These are phyloP conservation scores for Citrullus colocynthis DNA, from an alignment of 306 rosid genomes.

Conservation along the genomic window DNA sequence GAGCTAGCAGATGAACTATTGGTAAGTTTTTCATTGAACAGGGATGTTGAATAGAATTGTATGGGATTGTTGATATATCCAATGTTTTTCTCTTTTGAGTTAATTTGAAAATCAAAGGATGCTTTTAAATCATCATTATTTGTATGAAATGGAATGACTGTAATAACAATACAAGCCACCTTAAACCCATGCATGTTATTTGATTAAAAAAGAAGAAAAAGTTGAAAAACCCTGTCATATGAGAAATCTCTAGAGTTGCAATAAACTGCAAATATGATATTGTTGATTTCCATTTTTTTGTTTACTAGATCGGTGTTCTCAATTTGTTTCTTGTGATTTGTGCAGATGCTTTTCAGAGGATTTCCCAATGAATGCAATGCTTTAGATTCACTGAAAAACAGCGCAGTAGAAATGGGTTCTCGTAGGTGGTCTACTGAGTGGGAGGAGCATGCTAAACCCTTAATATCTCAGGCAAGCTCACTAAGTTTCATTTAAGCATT, in stretches of 20 bases:
- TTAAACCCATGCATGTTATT: background rate
- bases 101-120: background rate
- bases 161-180: background rate
- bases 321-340: constrained; percentile 12
- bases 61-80: background rate
- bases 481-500: background rate
- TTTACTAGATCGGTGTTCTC: background rate
- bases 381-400: constrained; percentile 41
- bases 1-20: constrained; percentile 91
- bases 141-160: background rate
- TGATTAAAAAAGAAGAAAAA: background rate
- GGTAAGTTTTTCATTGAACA: constrained; percentile 30
- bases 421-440: constrained; percentile 74
- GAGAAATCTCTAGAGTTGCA: background rate
- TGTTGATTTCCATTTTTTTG: background rate
- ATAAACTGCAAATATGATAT: background rate
- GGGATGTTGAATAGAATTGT: background rate
- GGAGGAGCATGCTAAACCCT: constrained; percentile 83
- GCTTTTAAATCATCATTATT: background rate
- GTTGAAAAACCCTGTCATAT: background rate
- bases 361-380: constrained; percentile 64
- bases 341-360: constrained; percentile 76
- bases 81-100: background rate
- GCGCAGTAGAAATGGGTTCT: constrained; percentile 54
- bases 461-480: constrained; percentile 58